phyloP scores from a whole-genome alignment of 495 filamentous ascomycete genomes.

The Terfezia boudieri region DNA sequence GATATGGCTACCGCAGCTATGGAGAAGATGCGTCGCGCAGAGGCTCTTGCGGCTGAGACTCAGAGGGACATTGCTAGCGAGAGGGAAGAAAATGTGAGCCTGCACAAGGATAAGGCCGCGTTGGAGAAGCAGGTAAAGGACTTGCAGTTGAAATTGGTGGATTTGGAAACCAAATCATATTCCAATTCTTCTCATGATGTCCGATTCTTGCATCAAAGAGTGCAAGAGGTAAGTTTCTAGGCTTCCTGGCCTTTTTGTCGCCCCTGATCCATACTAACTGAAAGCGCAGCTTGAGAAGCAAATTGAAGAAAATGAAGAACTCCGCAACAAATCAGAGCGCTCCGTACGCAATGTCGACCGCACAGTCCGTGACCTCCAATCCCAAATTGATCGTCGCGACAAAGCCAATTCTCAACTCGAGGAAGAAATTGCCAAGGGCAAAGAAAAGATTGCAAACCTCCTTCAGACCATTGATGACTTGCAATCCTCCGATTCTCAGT shows the following conservation, averaged over 20 bases:
- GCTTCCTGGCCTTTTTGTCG: slow-evolving; percentile 1
- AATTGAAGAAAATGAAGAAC: slow-evolving; percentile 62
- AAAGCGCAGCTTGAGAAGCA: slow-evolving; percentile 60
- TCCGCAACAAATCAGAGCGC: slow-evolving; percentile 55
- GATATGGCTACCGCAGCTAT: slow-evolving; percentile 82
- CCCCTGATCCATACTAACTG: background rate
- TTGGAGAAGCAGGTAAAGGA: slow-evolving; percentile 86
- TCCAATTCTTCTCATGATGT: slow-evolving; percentile 85
- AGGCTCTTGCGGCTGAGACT: slow-evolving; percentile 66
- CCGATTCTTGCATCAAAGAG: slow-evolving; percentile 76
- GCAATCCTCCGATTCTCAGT: slow-evolving; percentile 59
- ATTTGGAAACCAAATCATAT: slow-evolving; percentile 92
- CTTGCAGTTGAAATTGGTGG: slow-evolving; percentile 68
- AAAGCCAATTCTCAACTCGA: slow-evolving; percentile 56
- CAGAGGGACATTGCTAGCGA: slow-evolving; percentile 90
- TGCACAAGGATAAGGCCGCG: slow-evolving; percentile 79
- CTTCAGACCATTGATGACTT: slow-evolving; percentile 83
- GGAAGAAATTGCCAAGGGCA: slow-evolving; percentile 59
- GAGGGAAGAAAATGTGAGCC: slow-evolving; percentile 55
- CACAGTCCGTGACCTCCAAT: slow-evolving; percentile 77
- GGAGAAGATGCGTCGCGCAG: slow-evolving; percentile 94
- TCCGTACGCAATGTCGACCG: slow-evolving; percentile 85
- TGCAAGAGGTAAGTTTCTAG: slow-evolving; percentile 61
- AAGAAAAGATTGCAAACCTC: slow-evolving; percentile 75
- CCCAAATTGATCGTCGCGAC: slow-evolving; percentile 78